Evolutionary conservation across 1,139 yeast species (phyloP), one percentile per base, ranked within the genome.

Genomic region (Saccharomyces hybrid): DNA sequence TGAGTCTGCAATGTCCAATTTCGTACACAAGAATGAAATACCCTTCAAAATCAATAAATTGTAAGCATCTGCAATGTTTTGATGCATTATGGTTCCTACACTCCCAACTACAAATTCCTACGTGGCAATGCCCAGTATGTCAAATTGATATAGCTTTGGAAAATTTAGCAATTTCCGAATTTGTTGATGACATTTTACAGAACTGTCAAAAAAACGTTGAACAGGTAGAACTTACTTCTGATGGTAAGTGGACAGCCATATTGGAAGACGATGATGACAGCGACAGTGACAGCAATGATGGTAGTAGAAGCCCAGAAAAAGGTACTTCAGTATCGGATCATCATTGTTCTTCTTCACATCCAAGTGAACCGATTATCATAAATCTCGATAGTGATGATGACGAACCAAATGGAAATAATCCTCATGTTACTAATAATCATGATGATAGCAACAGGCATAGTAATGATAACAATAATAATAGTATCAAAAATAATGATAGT

Each of bases 111-210:
- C 85, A 81, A 61, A 73, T 80, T 0, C 83, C 90, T 0, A 76
- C 82, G 0, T 85, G 89, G 88, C 70, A 69, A 47, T 86, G 95
- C 63, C 91, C 91, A 0, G 74, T 83, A 11, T 86, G 95, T 63
- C 77, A 75, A 53, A 61, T 61, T 25, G 68, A 66, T 4, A 63
- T 83, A 1, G 66, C 71, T 4, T 65, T 82, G 0, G 72, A 76
- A n/a, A 82, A 81, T 57, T 67, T 86, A 55, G 80, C 84, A 0
- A 68, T 84, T 1, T 83, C 84, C 56, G 88, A 84, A 57, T 85
- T 79, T 64, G 78, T 84, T 46, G 61, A 69, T 47, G 83, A 81
- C 13, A 77, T 85, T 46, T 61, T 85, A 14, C 62, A 71, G 1
- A 59, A 64, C 4, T 79, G 82, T 0, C 64, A 66, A 11, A 76